Evolutionary conservation across 257 asterid species (phyloP).

Genomic region (Penstemon barbatus): DNA sequence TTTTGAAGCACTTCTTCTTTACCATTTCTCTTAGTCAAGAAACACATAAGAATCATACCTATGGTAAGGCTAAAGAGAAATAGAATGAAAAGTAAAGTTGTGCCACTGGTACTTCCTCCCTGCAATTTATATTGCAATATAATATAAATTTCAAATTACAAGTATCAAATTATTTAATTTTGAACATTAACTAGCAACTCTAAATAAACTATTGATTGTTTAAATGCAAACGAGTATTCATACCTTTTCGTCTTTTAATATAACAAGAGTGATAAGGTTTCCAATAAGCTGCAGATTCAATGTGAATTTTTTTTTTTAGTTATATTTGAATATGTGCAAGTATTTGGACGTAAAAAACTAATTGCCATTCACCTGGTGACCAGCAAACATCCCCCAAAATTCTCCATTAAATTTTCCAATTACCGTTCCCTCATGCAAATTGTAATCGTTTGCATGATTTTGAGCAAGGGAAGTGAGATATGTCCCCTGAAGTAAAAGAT

Average conservation of each 20-base stretch:
- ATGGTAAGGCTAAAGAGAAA: conserved; percentile 76
- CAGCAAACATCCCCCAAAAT: conserved; percentile 89
- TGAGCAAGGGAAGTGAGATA: conserved; percentile 83
- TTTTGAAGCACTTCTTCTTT: conserved; percentile 55
- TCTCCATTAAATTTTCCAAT: conserved; percentile 84
- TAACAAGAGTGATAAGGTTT: conserved; percentile 76
- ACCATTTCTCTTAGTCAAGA: conserved; percentile 65
- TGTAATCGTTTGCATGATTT: conserved; percentile 61
- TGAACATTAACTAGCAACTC: neutral
- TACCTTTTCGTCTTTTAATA: conserved; percentile 78
- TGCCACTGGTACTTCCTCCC: conserved; percentile 87
- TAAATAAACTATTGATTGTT: neutral
- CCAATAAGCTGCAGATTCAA: conserved; percentile 78
- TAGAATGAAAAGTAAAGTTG: conserved; percentile 68
- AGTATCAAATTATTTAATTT: too few species aligned
- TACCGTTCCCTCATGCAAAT: conserved; percentile 67
- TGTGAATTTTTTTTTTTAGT: neutral
- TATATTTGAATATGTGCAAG: neutral
- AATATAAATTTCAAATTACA: neutral
- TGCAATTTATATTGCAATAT: conserved; percentile 36
- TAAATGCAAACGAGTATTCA: conserved; percentile 7
- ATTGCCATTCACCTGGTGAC: conserved; percentile 71
- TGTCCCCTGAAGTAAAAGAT: conserved; percentile 62
- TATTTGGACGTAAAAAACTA: conserved; percentile 9
- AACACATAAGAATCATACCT: conserved; percentile 86